A percentile compares a stretch with the other conserved stretches of the same genome.
Evolutionary conservation across 805 yeast species (phyloP).

Genomic region (Nakazawaea ishiwadae): DNA sequence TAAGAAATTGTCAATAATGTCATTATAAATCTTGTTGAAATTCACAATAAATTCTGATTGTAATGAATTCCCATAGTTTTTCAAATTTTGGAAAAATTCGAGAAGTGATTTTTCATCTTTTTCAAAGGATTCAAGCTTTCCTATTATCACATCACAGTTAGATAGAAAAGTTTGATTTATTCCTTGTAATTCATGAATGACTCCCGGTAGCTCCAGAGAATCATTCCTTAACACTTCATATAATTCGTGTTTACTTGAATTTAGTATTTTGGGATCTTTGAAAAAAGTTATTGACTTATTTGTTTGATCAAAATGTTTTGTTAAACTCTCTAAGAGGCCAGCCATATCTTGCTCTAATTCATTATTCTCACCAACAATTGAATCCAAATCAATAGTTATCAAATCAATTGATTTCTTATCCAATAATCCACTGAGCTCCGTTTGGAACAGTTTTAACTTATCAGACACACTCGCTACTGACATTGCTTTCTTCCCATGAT

Average conservation of each 20-base stretch:
- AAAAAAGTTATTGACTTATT: slow-evolving; percentile 38
- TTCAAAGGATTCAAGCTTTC: slow-evolving; percentile 48
- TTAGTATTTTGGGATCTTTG: slow-evolving; percentile 22
- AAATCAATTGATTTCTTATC: slow-evolving; percentile 18
- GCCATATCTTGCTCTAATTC: slow-evolving; percentile 67
- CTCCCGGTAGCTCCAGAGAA: slow-evolving; percentile 51
- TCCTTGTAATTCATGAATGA: slow-evolving; percentile 52
- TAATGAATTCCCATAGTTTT: not conserved
- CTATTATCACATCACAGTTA: slow-evolving; percentile 42
- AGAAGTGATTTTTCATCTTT: slow-evolving; percentile 53
- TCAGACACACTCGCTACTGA: slow-evolving; percentile 20
- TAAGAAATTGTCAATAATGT: not conserved
- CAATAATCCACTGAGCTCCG: slow-evolving; percentile 12
- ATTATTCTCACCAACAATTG: slow-evolving; percentile 26
- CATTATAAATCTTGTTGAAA: not conserved
- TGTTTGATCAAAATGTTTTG: slow-evolving; percentile 84
- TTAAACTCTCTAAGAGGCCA: slow-evolving; percentile 59
- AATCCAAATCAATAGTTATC: slow-evolving; percentile 21
- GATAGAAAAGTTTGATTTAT: slow-evolving; percentile 54
- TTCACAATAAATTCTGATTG: not conserved
- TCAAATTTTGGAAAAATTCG: not conserved
- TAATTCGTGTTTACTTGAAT: slow-evolving; percentile 32
- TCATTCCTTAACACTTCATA: slow-evolving; percentile 47
- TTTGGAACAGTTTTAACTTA: slow-evolving; percentile 2
- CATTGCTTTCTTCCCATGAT: slow-evolving; percentile 23